Percentiles rank a stretch among this genome's conserved stretches.
phyloP scores from a whole-genome alignment of 164 flowering plant genomes.

The Stephania cephalantha region DNA sequence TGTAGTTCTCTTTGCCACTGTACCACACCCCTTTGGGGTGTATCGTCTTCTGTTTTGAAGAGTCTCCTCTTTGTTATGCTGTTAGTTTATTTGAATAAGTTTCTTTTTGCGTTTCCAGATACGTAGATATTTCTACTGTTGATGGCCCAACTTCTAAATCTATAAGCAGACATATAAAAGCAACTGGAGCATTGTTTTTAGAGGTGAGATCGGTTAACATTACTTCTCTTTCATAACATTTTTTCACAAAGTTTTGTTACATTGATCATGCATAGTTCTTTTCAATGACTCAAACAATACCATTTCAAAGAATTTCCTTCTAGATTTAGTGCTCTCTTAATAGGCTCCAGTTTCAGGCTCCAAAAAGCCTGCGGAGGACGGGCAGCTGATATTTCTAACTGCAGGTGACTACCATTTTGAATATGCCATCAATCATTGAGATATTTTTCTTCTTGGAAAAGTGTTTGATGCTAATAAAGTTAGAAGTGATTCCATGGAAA shows the following conservation, averaged over 20 bases:
- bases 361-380: slow-evolving; percentile 97
- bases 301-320: slow-evolving; percentile 11
- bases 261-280: background rate
- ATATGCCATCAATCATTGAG: slow-evolving; percentile 1
- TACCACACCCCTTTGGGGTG: too few relatives aligned
- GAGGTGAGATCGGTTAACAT: slow-evolving; percentile 42
- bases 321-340: slow-evolving; percentile 20
- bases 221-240: background rate
- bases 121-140: slow-evolving; percentile 92
- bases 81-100: background rate
- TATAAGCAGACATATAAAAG: slow-evolving; percentile 50
- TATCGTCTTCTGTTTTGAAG: too few relatives aligned
- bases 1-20: too few relatives aligned
- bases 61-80: background rate
- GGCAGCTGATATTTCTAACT: slow-evolving; percentile 83
- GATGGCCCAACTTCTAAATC: slow-evolving; percentile 71
- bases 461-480: background rate
- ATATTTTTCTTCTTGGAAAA: background rate
- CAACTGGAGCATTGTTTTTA: slow-evolving; percentile 80
- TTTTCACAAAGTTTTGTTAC: background rate
- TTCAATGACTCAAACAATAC: slow-evolving; percentile 7
- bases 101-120: slow-evolving; percentile 35
- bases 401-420: slow-evolving; percentile 44
- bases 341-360: slow-evolving; percentile 99
- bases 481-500: slow-evolving; percentile 1